phyloP scores from a whole-genome alignment of 2,329 filamentous ascomycete genomes.

The Diaporthe sp. region DNA sequence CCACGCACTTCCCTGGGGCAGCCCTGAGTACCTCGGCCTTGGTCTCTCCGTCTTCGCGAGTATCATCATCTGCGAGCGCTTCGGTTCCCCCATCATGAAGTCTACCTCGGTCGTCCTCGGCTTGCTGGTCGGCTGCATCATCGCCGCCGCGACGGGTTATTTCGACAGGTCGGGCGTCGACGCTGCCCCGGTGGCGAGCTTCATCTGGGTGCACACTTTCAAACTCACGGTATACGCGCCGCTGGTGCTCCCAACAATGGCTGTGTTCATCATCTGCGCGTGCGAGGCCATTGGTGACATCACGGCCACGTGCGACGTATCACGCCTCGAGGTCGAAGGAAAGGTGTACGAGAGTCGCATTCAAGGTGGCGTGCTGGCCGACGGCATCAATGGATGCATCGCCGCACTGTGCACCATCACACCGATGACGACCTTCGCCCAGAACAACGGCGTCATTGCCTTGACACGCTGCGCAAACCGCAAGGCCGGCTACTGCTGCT shows the following conservation, averaged over 20 bases:
- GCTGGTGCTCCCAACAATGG: constrained; percentile 77
- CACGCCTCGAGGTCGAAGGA: constrained; percentile 78
- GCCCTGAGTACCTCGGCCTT: constrained; percentile 80
- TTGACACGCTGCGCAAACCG: constrained; percentile 85
- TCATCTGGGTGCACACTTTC: constrained; percentile 85
- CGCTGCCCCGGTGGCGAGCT: constrained; percentile 75
- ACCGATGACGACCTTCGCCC: constrained; percentile 83
- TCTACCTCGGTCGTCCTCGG: constrained; percentile 81
- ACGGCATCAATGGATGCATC: constrained; percentile 80
- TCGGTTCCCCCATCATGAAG: constrained; percentile 87
- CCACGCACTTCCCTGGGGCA: constrained; percentile 80
- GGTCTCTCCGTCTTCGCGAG: constrained; percentile 84
- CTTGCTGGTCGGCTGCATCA: constrained; percentile 79
- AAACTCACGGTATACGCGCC: constrained; percentile 77
- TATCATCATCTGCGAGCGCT: constrained; percentile 84
- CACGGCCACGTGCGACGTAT: constrained; percentile 85
- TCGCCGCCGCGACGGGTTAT: constrained; percentile 81
- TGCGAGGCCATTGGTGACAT: constrained; percentile 86
- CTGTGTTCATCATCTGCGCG: constrained; percentile 77
- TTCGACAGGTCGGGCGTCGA: constrained; percentile 80
- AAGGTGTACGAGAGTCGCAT: constrained; percentile 79
- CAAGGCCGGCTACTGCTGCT: constrained; percentile 82
- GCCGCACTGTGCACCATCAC: constrained; percentile 83
- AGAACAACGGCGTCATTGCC: constrained; percentile 88
- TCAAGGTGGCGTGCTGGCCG: constrained; percentile 82